Base-by-base conservation (phyloP, 495 filamentous ascomycete genomes). In the Neurospora sp. region DNA sequence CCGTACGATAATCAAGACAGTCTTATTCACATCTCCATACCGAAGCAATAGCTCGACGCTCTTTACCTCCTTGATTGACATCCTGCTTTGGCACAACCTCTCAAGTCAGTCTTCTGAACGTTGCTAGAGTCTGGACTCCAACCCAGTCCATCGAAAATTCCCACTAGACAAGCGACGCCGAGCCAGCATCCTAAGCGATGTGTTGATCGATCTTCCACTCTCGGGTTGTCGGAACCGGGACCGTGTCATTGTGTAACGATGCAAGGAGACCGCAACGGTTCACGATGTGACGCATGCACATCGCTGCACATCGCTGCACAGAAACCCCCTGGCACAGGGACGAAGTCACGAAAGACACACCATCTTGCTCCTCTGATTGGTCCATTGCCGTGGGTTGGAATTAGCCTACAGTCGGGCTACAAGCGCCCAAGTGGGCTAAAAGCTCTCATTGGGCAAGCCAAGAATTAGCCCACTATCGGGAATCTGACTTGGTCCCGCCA, bases 371-470 rank as follows among this genome's bases (percentile, higher is more conserved):
- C 27, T 65, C 12, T 79, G 53, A 75, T 78, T 79, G 75, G 75
- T 37, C 38, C 0, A 27, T 37, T 35, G 53, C 53, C 53, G 53
- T 35, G 27, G 53, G 53, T 35, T 20, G 16, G 8, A 73, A 48
- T 76, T 75, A 69, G 72, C 75, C 76, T 73, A 70, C 61, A 31
- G 59, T 71, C 20, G 44, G 16, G 31, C 3, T 38, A 53, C 71
- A 76, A 80, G 78, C 74, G 78, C 78, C 73, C 53, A 69, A 38
- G 40, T 70, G 78, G 78, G 78, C 68, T 76, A 80, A 75, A 76
- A 71, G 20, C 6, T 16, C 9, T n/a, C 70, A 77, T 72, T 79
- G 75, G 78, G 76, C 48, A 74, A 80, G 20, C 41, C 31, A 40
- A 37, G 38, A 77, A 70, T 80, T 80, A 72, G 76, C 78, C 77